Percentiles rank a stretch among this genome's conserved stretches.
These are phyloP conservation scores for Phyllosticta citriasiana DNA, from an alignment of 2,329 filamentous ascomycete species.

Conservation along the genomic window DNA sequence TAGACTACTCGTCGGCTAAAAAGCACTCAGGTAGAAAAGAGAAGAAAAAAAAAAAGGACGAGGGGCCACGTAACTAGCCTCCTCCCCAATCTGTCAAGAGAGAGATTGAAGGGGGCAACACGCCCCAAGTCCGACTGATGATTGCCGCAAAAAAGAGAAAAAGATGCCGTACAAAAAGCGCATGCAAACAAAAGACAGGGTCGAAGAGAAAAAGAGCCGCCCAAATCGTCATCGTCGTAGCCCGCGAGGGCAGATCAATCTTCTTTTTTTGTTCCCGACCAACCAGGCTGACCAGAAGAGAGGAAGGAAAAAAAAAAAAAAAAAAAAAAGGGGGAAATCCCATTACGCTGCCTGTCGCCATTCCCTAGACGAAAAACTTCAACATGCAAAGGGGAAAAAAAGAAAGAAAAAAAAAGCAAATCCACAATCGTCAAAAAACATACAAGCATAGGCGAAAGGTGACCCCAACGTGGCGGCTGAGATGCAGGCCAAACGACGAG, in stretches of 20 bases:
- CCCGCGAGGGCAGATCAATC: constrained; percentile 11
- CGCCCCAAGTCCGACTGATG: not conserved
- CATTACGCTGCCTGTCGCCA: not conserved
- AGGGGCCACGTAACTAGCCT: not conserved
- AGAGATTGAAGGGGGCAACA: not conserved
- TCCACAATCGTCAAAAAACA: constrained; percentile 2
- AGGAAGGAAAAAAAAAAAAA: not conserved
- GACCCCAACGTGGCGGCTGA: constrained; percentile 7
- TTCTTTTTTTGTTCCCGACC: constrained; percentile 8
- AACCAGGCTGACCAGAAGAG: constrained; percentile 5
- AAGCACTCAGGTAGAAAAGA: not conserved
- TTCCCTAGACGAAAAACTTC: not conserved
- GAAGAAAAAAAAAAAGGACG: not conserved
- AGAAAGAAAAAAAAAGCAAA: constrained; percentile 6
- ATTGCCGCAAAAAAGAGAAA: not conserved
- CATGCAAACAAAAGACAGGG: not conserved
- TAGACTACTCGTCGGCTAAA: not conserved
- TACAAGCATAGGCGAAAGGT: constrained; percentile 8
- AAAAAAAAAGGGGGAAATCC: too few relatives aligned
- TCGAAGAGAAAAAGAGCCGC: constrained; percentile 1
- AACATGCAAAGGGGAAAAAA: constrained; percentile 3
- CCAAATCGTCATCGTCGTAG: constrained; percentile 11
- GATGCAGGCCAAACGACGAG: constrained; percentile 8
- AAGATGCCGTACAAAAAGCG: not conserved
- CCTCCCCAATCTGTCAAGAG: not conserved